These are phyloP conservation scores for Flaveria bidentis DNA, from an alignment of 129 eudicot species.

Conservation along the genomic window DNA sequence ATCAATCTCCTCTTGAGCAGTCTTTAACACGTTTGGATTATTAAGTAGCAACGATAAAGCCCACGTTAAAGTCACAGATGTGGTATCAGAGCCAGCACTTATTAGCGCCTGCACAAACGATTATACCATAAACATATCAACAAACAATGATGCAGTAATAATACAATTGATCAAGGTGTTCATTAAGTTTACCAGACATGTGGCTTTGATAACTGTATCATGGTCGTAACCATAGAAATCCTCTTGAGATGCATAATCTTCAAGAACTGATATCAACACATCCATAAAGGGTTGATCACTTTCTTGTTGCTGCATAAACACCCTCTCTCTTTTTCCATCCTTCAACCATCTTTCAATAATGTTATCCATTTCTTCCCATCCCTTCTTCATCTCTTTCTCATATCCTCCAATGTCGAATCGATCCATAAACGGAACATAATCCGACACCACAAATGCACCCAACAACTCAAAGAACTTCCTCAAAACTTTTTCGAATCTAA, in stretches of 20 bases:
- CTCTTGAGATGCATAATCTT: constrained; percentile 23
- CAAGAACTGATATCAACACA: constrained; percentile 18
- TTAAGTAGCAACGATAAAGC: no score
- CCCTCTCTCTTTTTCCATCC: constrained; percentile 18
- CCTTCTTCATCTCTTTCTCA: constrained; percentile 33
- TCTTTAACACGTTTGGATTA: no score
- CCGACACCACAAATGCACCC: constrained; percentile 35
- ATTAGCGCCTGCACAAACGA: no score
- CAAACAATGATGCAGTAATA: no score
- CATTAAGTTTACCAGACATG: constrained; percentile 28
- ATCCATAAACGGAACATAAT: constrained; percentile 30
- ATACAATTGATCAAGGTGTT: no score
- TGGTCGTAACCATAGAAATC: constrained; percentile 27
- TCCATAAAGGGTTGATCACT: constrained; percentile 33
- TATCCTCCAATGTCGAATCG: constrained; percentile 43
- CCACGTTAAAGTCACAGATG: no score
- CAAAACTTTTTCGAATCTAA: constrained; percentile 1
- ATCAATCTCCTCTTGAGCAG: no score
- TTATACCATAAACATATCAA: no score
- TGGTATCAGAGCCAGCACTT: no score
- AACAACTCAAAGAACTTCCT: constrained; percentile 23
- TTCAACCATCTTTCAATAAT: constrained; percentile 33
- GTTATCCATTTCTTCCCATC: constrained; percentile 33
- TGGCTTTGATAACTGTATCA: constrained; percentile 30
- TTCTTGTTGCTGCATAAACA: background rate